Evolutionary conservation across 805 yeast species (phyloP).

Genomic region (Schizosaccharomyces cryophilus): DNA sequence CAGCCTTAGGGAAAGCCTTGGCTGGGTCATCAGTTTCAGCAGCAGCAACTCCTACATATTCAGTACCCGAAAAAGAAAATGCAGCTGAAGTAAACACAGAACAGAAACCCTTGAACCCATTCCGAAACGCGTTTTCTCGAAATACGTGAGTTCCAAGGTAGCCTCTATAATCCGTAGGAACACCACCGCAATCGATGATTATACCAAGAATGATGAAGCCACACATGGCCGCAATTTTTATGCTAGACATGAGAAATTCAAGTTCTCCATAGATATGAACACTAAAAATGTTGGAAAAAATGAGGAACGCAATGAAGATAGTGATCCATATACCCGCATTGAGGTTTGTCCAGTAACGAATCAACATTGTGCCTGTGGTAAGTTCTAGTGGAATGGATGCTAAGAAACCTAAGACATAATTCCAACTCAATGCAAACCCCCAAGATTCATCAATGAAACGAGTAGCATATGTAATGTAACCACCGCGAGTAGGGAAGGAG

Average conservation of each 20-base stretch:
- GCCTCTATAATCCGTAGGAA: slow-evolving; percentile 26
- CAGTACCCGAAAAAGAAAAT: slow-evolving; percentile 54
- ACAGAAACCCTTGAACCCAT: slow-evolving; percentile 48
- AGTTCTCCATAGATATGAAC: slow-evolving; percentile 43
- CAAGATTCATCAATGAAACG: slow-evolving; percentile 42
- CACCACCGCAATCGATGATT: slow-evolving; percentile 27
- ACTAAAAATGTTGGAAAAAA: slow-evolving; percentile 29
- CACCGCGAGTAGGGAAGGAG: slow-evolving; percentile 38
- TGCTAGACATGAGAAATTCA: slow-evolving; percentile 33
- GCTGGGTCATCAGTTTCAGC: slow-evolving; percentile 55
- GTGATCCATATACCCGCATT: slow-evolving; percentile 35
- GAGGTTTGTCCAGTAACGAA: slow-evolving; percentile 25
- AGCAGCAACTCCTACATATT: slow-evolving; percentile 49
- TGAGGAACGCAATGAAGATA: slow-evolving; percentile 27
- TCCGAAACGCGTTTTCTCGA: slow-evolving; percentile 35
- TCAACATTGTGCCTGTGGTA: slow-evolving; percentile 34
- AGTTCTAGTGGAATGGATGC: slow-evolving; percentile 43
- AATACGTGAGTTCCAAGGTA: slow-evolving; percentile 30
- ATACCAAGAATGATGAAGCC: slow-evolving; percentile 41
- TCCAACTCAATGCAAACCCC: slow-evolving; percentile 55
- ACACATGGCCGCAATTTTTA: slow-evolving; percentile 32
- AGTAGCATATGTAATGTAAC: slow-evolving; percentile 36
- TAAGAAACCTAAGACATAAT: slow-evolving; percentile 40
- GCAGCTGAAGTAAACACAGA: slow-evolving; percentile 60
- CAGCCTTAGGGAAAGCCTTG: slow-evolving; percentile 41